Evolutionary conservation across 129 eudicot species (phyloP), one percentile per base, ranked within the genome.

Genomic region (Pittosporum tobira): DNA sequence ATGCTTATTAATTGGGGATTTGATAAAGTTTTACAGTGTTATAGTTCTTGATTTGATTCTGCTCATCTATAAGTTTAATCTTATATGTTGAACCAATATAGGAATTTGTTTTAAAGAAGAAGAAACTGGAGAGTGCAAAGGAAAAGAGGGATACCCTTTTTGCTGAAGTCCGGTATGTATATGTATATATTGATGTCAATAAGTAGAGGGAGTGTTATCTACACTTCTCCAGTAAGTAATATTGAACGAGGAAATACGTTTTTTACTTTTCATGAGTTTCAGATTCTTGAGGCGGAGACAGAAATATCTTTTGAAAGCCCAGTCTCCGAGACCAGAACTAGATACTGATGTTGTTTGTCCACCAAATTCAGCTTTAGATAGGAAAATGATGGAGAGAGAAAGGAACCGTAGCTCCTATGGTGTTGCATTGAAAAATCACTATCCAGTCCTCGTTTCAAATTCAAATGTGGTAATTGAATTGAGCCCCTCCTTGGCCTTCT

Each of bases 101-200:
- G 85, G 85, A 70, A 36, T 65, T 52, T 67, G 81, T 74, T 49
- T 67, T 70, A 27, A 79, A 49, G 66, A 79, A 79, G 77, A 79
- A 67, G 63, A 74, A 75, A 69, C 61, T 79, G 66, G 62, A 51
- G 69, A 61, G 74, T 36, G 64, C 74, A 22, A 63, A 57, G 67
- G 58, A 56, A 47, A 79, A 61, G 48, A 79, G 71, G 57, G 65
- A 62, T 44, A 28, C 40, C 27, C 61, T 79, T 61, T 48, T 67
- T 38, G 72, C 67, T 49, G 75, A 74, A 70, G 58, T 79, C 25
- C 52, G 75, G 85, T 75, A 66, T 58, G 43, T 64, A 31, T 48
- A n/a, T n/a, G n/a, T n/a, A n/a, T n/a, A n/a, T n/a, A n/a, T n/a
- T n/a, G n/a, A n/a, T n/a, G n/a, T n/a, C n/a, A n/a, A n/a, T n/a